Conservation (phyloP, 805 yeast species). For the Starmera dryadoides region DNA sequence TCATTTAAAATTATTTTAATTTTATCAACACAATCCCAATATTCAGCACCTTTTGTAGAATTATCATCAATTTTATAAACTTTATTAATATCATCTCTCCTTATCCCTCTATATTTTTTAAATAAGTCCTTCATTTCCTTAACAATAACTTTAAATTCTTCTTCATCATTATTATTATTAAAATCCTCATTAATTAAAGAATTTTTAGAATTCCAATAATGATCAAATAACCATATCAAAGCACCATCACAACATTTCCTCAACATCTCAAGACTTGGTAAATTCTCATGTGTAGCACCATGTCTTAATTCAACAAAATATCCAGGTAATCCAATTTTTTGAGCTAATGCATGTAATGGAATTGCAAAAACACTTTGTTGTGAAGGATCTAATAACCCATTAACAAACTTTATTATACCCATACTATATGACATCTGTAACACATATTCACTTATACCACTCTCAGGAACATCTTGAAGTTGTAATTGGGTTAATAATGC, state of each 20-base stretch:
- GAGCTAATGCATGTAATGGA: conserved; percentile 72
- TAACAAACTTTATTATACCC: conserved; percentile 80
- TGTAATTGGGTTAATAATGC: conserved; percentile 44
- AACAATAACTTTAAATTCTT: conserved; percentile 4
- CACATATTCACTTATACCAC: conserved; percentile 18
- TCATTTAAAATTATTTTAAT: conserved; percentile 12
- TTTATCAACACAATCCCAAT: conserved; percentile 31
- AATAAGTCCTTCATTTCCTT: conserved; percentile 27
- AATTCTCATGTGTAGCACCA: conserved; percentile 79
- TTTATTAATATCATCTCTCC: conserved; percentile 36
- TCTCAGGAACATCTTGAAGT: conserved; percentile 18
- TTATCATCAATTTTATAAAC: conserved; percentile 36
- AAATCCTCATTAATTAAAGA: neutral
- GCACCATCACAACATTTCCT: conserved; percentile 55
- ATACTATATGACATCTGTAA: conserved; percentile 56
- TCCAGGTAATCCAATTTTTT: conserved; percentile 58
- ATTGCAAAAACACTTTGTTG: conserved; percentile 76
- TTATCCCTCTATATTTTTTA: conserved; percentile 40
- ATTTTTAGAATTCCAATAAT: conserved; percentile 53
- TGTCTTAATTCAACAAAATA: conserved; percentile 88
- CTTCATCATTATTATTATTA: conserved; percentile 14
- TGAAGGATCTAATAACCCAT: conserved; percentile 81
- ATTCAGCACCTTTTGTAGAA: conserved; percentile 31
- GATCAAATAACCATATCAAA: conserved; percentile 61
- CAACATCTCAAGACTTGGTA: conserved; percentile 69